These are phyloP conservation scores for Orbilia quercus DNA, from an alignment of 2,329 filamentous ascomycete species.

Conservation along the genomic window DNA sequence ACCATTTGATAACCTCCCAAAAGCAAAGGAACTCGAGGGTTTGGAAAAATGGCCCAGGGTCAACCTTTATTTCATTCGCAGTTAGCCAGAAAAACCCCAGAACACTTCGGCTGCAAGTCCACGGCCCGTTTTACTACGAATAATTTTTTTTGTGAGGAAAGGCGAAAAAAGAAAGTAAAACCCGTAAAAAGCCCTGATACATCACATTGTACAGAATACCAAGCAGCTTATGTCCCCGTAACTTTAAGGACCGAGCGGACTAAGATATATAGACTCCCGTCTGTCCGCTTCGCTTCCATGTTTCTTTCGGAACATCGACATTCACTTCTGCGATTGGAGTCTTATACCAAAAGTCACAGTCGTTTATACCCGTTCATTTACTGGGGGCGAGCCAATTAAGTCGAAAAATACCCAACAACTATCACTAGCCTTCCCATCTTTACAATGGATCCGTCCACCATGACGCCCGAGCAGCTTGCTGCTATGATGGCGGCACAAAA, in stretches of 20 bases:
- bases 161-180: slow-evolving; percentile 13
- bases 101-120: slow-evolving; percentile 27
- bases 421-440: slow-evolving; percentile 17
- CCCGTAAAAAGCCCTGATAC: slow-evolving; percentile 19
- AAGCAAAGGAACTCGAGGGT: slow-evolving; percentile 32
- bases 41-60: slow-evolving; percentile 31
- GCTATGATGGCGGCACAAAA: slow-evolving; percentile 47
- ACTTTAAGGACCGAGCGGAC: slow-evolving; percentile 40
- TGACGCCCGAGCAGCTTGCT: slow-evolving; percentile 54
- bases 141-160: slow-evolving; percentile 15
- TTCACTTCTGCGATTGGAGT: slow-evolving; percentile 51
- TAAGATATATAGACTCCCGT: slow-evolving; percentile 56
- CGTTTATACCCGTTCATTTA: slow-evolving; percentile 14
- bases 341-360: slow-evolving; percentile 43
- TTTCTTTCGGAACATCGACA: slow-evolving; percentile 41
- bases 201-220: slow-evolving; percentile 1
- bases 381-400: slow-evolving; percentile 21
- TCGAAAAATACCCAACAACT: not conserved
- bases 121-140: slow-evolving; percentile 35
- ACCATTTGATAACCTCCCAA: slow-evolving; percentile 18
- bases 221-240: slow-evolving; percentile 30
- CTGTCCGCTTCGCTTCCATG: slow-evolving; percentile 48
- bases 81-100: slow-evolving; percentile 32
- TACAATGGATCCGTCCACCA: slow-evolving; percentile 41
- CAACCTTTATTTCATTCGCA: slow-evolving; percentile 47